Base-by-base conservation (phyloP, 345 rosid genomes). In the Linum trigynum region DNA sequence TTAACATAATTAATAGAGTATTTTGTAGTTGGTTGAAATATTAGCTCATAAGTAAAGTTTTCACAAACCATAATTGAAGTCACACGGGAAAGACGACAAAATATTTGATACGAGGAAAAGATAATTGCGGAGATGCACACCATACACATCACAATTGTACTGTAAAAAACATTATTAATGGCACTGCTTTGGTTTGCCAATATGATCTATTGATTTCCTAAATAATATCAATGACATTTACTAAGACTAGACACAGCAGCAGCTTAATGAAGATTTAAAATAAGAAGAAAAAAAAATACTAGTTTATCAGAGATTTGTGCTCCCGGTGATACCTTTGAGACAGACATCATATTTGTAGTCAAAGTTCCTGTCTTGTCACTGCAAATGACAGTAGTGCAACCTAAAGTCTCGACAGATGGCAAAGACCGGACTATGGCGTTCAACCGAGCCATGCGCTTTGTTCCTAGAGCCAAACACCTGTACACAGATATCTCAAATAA, bases 291-390 rank as follows among this genome's bases (percentile, higher is more conserved):
- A 4, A 4, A 41, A 48, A 48, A 23, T 23, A 48, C 53, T 15
- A 48, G 3, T 48, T 48, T 48, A 48, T 48, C 7, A 48, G 14
- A 48, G 14, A 7, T 48, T 48, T 48, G 9, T 48, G 32, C 32
- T 23, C 32, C 53, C 3, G 11, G 14, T 48, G 53, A 48, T 48
- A 94, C 99, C 99, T 88, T 94, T 50, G 96, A 77, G 71, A 90
- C 96, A 38, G 99, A 94, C 97, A 94, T 94, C 99, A 94, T 94
- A 68, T 88, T 94, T 67, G 99, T 94, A 17, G 99, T 94, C 77
- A 94, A 80, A 69, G 97, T 94, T 74, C 99, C 99, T 60, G 99
- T 94, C 78, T 94, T 94, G 76, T 94, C 99, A 67, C 95, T 90
- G 81, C 99, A 94, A 72, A 94, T 94, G 69, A 94, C 99, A 62